A percentile compares a stretch with the other conserved stretches of the same genome.
phyloP scores from a whole-genome alignment of 2,329 filamentous ascomycete species.

The Chaetomiaceae sp. region DNA sequence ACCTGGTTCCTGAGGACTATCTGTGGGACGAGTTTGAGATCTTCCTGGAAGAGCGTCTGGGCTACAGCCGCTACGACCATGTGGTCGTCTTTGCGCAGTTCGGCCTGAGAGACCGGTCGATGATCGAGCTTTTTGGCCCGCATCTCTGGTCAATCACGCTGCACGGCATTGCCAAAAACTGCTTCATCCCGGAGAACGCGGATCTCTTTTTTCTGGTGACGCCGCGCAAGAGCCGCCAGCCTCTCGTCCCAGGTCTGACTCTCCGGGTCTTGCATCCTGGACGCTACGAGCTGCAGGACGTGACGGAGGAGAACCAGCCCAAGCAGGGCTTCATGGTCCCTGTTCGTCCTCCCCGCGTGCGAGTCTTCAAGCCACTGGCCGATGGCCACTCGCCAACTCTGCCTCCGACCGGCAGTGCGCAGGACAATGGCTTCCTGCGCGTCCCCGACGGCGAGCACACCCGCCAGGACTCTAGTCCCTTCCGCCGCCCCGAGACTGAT shows the following conservation, averaged over 20 bases:
- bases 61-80: neutral
- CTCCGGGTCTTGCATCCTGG: neutral
- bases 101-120: neutral
- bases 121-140: neutral
- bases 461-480: too few relatives aligned
- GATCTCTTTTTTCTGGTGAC: constrained; percentile 1
- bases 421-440: neutral
- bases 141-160: neutral
- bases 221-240: neutral
- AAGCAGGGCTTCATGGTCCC: too few relatives aligned
- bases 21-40: neutral
- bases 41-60: neutral
- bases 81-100: neutral
- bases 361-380: neutral
- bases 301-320: neutral
- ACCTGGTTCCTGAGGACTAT: neutral
- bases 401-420: neutral
- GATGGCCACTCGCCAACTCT: neutral
- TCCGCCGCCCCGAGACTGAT: neutral
- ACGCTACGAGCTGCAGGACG: neutral
- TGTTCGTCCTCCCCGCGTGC: too few relatives aligned
- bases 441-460: neutral
- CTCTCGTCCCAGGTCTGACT: neutral
- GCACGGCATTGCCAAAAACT: neutral
- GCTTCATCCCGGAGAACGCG: neutral